Evolutionary conservation across 805 yeast genomes (phyloP), one percentile per base, ranked within the genome.

Genomic region (Saccharomycopsis capsularis): DNA sequence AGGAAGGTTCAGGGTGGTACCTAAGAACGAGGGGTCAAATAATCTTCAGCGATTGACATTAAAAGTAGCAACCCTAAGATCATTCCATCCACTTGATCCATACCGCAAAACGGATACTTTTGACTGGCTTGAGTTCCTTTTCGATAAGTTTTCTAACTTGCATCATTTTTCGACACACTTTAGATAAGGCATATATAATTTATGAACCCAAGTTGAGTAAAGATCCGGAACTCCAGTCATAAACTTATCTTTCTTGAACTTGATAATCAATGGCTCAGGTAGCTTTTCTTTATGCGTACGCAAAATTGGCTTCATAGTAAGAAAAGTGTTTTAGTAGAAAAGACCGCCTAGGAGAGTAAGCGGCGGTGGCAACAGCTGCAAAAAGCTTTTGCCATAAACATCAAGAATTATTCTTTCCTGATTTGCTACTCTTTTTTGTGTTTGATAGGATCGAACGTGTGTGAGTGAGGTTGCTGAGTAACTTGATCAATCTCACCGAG

Each of bases 401-500:
- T 75, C 76, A 2, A 83, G 68, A 46, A 85, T 82, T 2, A 82
- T 77, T 53, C 73, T 71, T 2, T 88, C 82, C 58, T 86, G 74
- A 43, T 76, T 79, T 22, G 85, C 73, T 46, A 82, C 83, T 16
- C 78, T 73, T 57, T 82, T 85, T 55, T 86, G 95, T 42, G 79
- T 48, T 79, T 70, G 27, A 87, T 76, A 42, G 85, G 66, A 60
- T 87, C 95, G 63, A 83, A 88, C 3, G 85, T 74, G 50, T 81
- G 79, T 48, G 86, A 81, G 60, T 87, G 95, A 34, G 78, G 71
- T 57, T 78, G 78, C n/a, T 79, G 69, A 47, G 78, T 76, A 9
- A 63, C 62, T 9, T 73, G 71, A 46, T 73, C 79, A 5, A 77
- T 65, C 15, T 68, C 73, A 19, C 69, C 62, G 24, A 81, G 59